Conservation (phyloP, 768 basidiomycete species). For the Pleurotus tuoliensis region DNA sequence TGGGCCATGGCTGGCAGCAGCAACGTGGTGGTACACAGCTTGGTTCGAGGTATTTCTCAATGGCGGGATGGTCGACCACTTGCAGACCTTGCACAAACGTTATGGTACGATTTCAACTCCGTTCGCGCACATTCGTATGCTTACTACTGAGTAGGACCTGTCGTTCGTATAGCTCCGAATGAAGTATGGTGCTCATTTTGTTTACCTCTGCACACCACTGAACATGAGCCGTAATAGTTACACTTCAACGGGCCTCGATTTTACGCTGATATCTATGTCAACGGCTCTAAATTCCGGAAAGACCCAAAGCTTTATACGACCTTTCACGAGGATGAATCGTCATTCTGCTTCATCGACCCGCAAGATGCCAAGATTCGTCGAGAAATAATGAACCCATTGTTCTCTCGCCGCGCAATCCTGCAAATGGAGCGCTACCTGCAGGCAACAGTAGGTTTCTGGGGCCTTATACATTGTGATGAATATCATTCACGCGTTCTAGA, state of each 20-base stretch:
- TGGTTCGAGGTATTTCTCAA: slow-evolving; percentile 24
- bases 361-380: slow-evolving; percentile 21
- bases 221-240: slow-evolving; percentile 18
- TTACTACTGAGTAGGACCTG: slow-evolving; percentile 22
- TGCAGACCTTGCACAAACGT: slow-evolving; percentile 19
- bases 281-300: slow-evolving; percentile 22
- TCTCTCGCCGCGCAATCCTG: slow-evolving; percentile 29
- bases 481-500: slow-evolving; percentile 9
- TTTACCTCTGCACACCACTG: not conserved
- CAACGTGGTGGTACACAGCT: slow-evolving; percentile 19
- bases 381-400: slow-evolving; percentile 26
- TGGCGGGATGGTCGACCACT: slow-evolving; percentile 22
- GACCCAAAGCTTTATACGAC: slow-evolving; percentile 21
- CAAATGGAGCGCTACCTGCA: slow-evolving; percentile 25
- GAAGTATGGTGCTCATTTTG: slow-evolving; percentile 20
- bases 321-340: slow-evolving; percentile 21
- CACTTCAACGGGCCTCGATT: slow-evolving; percentile 32
- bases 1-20: slow-evolving; percentile 24
- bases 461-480: not conserved
- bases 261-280: slow-evolving; percentile 29
- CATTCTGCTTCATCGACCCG: slow-evolving; percentile 23
- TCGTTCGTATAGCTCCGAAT: slow-evolving; percentile 33
- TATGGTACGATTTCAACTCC: slow-evolving; percentile 17
- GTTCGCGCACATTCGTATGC: not conserved
- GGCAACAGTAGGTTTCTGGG: slow-evolving; percentile 16